Conservation (phyloP, 768 basidiomycete genomes). For the Serendipita indica region DNA sequence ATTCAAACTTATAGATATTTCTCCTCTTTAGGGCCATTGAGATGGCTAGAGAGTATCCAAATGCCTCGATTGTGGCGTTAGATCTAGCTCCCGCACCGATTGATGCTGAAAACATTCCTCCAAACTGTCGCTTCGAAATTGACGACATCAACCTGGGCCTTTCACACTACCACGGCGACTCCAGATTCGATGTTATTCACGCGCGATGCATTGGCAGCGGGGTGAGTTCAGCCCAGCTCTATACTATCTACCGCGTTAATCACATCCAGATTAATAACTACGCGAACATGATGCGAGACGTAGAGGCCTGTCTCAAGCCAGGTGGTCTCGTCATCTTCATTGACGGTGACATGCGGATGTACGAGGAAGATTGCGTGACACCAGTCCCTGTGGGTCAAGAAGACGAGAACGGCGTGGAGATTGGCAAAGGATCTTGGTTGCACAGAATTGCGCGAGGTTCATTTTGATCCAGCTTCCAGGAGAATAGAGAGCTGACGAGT, state of each 20-base stretch:
- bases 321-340: conserved; percentile 56
- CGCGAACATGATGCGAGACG: conserved; percentile 42
- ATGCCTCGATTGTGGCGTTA: background rate
- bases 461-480: background rate
- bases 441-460: background rate
- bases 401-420: background rate
- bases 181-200: conserved; percentile 57
- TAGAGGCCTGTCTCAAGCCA: conserved; percentile 50
- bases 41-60: background rate
- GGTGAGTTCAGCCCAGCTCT: conserved; percentile 26
- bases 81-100: background rate
- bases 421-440: background rate
- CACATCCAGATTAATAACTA: conserved; percentile 46
- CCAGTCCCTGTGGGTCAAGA: background rate
- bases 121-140: conserved; percentile 4
- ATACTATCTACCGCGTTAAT: conserved; percentile 13
- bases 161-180: conserved; percentile 34
- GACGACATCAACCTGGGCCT: conserved; percentile 37
- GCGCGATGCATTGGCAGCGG: conserved; percentile 55
- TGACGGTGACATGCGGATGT: conserved; percentile 34
- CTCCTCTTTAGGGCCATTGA: background rate
- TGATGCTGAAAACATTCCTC: background rate
- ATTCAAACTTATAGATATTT: background rate
- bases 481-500: background rate
- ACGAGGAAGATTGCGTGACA: background rate